Evolutionary conservation across 1,284 basidiomycete genomes (phyloP).

Genomic region (Irpex rosettiformis): DNA sequence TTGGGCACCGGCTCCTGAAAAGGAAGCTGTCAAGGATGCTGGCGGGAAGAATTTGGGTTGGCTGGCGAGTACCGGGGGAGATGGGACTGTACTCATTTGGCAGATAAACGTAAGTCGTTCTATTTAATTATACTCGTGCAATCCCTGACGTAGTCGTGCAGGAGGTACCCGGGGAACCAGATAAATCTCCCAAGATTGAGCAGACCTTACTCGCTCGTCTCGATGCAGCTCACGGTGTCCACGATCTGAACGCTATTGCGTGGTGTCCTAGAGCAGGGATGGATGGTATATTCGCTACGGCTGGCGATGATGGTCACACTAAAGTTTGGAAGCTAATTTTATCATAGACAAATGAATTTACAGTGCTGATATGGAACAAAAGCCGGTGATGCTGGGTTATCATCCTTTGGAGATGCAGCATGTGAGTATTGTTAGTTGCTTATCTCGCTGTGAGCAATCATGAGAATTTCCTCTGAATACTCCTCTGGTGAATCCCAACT

Average conservation of each 20-base stretch:
- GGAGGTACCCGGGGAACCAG: constrained; percentile 20
- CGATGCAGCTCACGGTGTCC: constrained; percentile 63
- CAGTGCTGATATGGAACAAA: neutral
- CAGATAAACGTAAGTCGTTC: constrained; percentile 53
- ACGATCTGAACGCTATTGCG: constrained; percentile 74
- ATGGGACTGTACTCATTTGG: constrained; percentile 76
- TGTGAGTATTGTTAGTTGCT: no score
- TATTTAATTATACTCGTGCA: neutral
- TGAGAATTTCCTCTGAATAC: no score
- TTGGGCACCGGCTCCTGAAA: constrained; percentile 50
- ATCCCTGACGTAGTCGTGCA: constrained; percentile 4
- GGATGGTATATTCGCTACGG: constrained; percentile 67
- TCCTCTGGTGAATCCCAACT: no score
- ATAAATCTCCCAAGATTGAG: constrained; percentile 26
- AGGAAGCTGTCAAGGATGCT: constrained; percentile 23
- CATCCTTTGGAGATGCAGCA: no score
- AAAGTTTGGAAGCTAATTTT: constrained; percentile 56
- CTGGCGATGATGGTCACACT: constrained; percentile 76
- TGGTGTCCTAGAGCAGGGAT: constrained; percentile 71
- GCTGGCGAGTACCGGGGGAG: constrained; percentile 72
- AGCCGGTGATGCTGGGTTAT: no score
- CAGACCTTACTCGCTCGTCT: constrained; percentile 50
- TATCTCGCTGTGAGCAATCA: no score
- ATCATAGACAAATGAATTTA: neutral
- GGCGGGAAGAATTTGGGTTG: constrained; percentile 50